phyloP scores from a whole-genome alignment of 2,329 filamentous ascomycete species.

The Aureobasidium vineae region DNA sequence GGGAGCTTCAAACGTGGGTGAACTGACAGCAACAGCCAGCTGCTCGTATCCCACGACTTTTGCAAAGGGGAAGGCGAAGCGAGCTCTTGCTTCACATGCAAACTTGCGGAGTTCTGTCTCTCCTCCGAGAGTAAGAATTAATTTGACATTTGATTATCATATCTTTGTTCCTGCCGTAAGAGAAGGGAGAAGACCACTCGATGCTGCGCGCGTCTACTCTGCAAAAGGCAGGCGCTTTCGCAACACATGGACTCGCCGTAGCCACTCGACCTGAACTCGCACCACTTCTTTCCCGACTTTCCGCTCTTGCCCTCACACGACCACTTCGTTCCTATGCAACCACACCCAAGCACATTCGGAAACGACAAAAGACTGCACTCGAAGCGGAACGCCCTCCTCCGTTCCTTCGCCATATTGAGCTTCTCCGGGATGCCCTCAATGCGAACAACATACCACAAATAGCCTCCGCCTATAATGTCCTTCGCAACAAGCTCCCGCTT shows the following conservation, averaged over 20 bases:
- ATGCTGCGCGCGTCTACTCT: conserved; percentile 18
- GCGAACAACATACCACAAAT: conserved; percentile 29
- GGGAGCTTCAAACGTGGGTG: conserved; percentile 11
- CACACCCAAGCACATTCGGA: conserved; percentile 24
- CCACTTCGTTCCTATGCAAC: conserved; percentile 5
- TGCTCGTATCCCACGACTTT: conserved; percentile 20
- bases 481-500: conserved; percentile 23
- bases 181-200: background rate
- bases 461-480: conserved; percentile 29
- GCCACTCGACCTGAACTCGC: background rate
- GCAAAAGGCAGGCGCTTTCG: conserved; percentile 20
- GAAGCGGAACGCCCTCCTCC: conserved; percentile 12
- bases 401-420: conserved; percentile 10
- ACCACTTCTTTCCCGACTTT: conserved; percentile 3
- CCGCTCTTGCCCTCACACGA: conserved; percentile 14
- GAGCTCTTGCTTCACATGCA: conserved; percentile 18
- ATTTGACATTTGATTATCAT: background rate
- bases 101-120: conserved; percentile 13
- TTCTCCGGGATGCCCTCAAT: conserved; percentile 31
- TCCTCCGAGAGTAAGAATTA: conserved; percentile 21
- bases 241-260: conserved; percentile 18
- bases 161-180: background rate
- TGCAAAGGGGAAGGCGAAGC: conserved; percentile 11
- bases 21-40: background rate
- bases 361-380: background rate